Conservation (phyloP, 495 filamentous ascomycete genomes). For the Polyplosphaeria fusca region DNA sequence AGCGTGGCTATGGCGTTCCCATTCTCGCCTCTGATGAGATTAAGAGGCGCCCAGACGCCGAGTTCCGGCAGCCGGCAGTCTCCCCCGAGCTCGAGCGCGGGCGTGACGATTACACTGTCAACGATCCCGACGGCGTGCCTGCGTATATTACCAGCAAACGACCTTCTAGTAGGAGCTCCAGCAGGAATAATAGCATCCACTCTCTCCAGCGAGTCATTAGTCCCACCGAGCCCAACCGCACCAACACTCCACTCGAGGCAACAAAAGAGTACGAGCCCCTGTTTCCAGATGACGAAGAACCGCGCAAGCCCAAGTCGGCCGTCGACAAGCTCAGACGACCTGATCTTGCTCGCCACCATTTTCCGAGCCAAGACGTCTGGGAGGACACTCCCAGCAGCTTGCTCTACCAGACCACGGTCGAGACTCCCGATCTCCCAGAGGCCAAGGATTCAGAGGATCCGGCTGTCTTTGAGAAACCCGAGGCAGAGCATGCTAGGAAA, state of each 20-base stretch:
- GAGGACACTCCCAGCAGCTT: slow-evolving; percentile 90
- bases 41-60: slow-evolving; percentile 65
- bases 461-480: slow-evolving; percentile 53
- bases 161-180: slow-evolving; percentile 66
- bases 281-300: slow-evolving; percentile 79
- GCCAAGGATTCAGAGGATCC: slow-evolving; percentile 31
- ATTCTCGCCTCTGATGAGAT: slow-evolving; percentile 93
- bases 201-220: slow-evolving; percentile 50
- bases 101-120: slow-evolving; percentile 53
- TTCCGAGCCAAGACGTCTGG: slow-evolving; percentile 94
- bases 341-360: slow-evolving; percentile 62
- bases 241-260: slow-evolving; percentile 74
- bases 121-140: slow-evolving; percentile 39
- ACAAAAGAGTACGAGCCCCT: slow-evolving; percentile 94
- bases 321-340: slow-evolving; percentile 64
- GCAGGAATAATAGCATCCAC: slow-evolving; percentile 65
- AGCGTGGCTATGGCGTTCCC: slow-evolving; percentile 60
- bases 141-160: slow-evolving; percentile 49
- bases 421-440: slow-evolving; percentile 65
- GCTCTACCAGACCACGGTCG: slow-evolving; percentile 78
- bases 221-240: slow-evolving; percentile 52
- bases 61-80: slow-evolving; percentile 69
- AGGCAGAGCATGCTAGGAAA: slow-evolving; percentile 54
- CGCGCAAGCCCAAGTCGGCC: slow-evolving; percentile 49
- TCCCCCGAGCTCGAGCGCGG: slow-evolving; percentile 60